phyloP scores from a whole-genome alignment of 2,329 filamentous ascomycete species.

The Cryphonectria carpinicola region DNA sequence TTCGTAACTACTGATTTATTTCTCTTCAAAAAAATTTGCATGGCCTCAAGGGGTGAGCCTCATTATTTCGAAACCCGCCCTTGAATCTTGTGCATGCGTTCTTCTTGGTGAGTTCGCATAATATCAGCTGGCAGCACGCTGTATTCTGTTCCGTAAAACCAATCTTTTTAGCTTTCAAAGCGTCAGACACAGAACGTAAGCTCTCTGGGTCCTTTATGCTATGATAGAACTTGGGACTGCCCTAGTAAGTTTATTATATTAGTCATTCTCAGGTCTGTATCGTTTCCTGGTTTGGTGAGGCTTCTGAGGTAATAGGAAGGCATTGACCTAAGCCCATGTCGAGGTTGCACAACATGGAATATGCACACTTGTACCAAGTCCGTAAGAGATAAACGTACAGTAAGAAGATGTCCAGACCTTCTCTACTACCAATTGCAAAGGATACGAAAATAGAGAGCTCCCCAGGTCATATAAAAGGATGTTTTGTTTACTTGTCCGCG shows the following conservation, averaged over 20 bases:
- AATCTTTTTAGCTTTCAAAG: too few relatives aligned
- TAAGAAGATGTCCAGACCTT: background rate
- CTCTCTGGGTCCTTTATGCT: background rate
- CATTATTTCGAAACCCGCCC: too few relatives aligned
- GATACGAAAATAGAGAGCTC: background rate
- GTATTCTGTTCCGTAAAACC: too few relatives aligned
- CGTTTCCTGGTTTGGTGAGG: background rate
- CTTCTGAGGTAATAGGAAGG: background rate
- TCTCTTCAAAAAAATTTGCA: too few relatives aligned
- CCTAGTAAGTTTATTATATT: background rate
- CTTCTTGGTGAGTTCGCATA: too few relatives aligned
- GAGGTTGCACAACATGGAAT: background rate
- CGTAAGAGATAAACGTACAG: background rate
- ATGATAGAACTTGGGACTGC: background rate
- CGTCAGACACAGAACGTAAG: too few relatives aligned
- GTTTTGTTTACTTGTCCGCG: background rate
- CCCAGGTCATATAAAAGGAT: background rate
- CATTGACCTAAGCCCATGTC: background rate
- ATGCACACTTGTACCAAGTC: background rate
- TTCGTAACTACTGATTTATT: too few relatives aligned
- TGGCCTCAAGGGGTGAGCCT: too few relatives aligned
- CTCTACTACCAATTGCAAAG: background rate
- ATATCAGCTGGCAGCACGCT: too few relatives aligned
- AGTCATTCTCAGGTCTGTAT: background rate
- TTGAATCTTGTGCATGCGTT: too few relatives aligned